Conservation (phyloP, 1,284 basidiomycete genomes). For the Bondarzewia mesenterica region DNA sequence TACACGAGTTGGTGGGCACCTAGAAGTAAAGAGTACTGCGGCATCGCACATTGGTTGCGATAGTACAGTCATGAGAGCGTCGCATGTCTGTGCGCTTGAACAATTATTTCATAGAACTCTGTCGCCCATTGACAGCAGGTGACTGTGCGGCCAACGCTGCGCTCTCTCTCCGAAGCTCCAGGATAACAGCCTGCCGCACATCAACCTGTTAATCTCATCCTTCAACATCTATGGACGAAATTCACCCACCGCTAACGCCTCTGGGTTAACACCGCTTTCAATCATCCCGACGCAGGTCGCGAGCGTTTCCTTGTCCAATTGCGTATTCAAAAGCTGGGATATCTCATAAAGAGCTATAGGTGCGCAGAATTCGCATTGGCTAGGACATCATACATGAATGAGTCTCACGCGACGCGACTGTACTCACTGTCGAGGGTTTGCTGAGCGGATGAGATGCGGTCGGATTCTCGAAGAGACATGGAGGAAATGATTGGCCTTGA, state of each 20-base stretch:
- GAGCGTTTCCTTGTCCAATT: conserved; percentile 75
- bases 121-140: neutral
- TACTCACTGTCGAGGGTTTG: conserved; percentile 72
- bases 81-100: neutral
- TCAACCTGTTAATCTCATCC: neutral
- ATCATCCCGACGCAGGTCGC: conserved; percentile 79
- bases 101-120: neutral
- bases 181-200: conserved; percentile 54
- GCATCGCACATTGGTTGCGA: neutral
- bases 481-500: too few species aligned
- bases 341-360: conserved; percentile 71
- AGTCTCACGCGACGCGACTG: neutral
- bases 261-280: conserved; percentile 79
- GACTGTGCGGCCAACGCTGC: conserved; percentile 17
- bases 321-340: conserved; percentile 75
- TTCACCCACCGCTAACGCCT: conserved; percentile 70
- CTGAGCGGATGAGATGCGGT: conserved; percentile 64
- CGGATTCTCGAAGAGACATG: conserved; percentile 40
- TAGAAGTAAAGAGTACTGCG: neutral
- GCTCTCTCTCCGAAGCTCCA: conserved; percentile 64
- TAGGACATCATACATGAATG: too few species aligned
- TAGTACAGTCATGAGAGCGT: neutral
- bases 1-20: neutral
- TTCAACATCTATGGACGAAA: neutral
- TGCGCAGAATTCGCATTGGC: too few species aligned